A percentile compares a stretch with the other conserved stretches of the same genome.
Conservation (phyloP, 2,329 filamentous ascomycete species). For the Trichoderma brevicompactum region DNA sequence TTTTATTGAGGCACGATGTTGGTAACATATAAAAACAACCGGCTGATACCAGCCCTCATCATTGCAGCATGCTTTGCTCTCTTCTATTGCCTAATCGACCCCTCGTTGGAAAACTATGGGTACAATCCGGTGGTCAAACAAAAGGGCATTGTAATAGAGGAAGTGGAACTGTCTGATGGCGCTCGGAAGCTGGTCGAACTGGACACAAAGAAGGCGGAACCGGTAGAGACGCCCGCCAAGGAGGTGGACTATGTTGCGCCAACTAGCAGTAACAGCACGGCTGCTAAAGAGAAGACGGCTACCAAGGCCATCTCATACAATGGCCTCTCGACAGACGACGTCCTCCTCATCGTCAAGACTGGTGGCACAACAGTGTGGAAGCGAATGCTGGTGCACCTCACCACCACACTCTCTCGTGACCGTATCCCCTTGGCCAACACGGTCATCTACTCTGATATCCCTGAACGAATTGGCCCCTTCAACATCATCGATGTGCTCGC, state of each 20-base stretch:
- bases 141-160: conserved; percentile 15
- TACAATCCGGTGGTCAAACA: conserved; percentile 6
- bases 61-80: conserved; percentile 32
- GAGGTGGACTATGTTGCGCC: conserved; percentile 16
- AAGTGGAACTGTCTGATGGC: conserved; percentile 3
- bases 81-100: conserved; percentile 33
- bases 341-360: conserved; percentile 37
- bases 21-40: conserved; percentile 36
- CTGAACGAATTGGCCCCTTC: conserved; percentile 33
- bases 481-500: conserved; percentile 34
- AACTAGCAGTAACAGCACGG: conserved; percentile 8
- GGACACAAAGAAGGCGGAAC: background rate
- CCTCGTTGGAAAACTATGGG: conserved; percentile 30
- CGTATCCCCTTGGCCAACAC: conserved; percentile 31
- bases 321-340: conserved; percentile 31
- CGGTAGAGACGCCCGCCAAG: background rate
- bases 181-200: background rate
- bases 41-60: conserved; percentile 34
- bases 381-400: conserved; percentile 35
- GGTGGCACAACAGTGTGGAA: conserved; percentile 37
- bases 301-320: conserved; percentile 24
- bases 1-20: conserved; percentile 27
- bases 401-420: conserved; percentile 30
- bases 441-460: conserved; percentile 36
- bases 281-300: background rate